Conservation (phyloP, 176 grass and related monocot species). For the Oryza coarctata region DNA sequence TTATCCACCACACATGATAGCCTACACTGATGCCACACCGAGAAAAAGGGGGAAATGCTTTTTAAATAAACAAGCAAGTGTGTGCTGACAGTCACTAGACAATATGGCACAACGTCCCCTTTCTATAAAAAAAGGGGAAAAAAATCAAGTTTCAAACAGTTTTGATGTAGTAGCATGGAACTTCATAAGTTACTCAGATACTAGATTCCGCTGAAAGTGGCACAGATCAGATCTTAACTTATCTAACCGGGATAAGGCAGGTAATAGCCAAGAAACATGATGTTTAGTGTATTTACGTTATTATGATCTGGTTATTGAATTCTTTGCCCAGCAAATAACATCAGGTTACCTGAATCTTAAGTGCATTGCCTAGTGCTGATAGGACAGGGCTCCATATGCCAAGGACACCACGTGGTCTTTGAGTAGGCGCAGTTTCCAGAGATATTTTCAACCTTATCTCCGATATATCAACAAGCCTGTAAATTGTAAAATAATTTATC, state of each 20-base stretch:
- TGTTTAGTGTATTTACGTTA: background rate
- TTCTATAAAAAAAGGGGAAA: background rate
- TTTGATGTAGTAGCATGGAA: background rate
- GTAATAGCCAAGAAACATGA: background rate
- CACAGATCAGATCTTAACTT: background rate
- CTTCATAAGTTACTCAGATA: conserved; percentile 6
- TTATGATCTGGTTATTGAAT: conserved; percentile 13
- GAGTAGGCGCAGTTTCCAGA: conserved; percentile 89
- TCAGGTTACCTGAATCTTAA: conserved; percentile 90
- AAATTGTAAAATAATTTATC: conserved; percentile 42
- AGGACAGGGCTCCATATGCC: conserved; percentile 93
- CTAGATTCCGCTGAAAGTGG: background rate
- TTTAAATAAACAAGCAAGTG: background rate
- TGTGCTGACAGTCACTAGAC: background rate
- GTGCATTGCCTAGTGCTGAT: conserved; percentile 94
- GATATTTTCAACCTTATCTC: conserved; percentile 95
- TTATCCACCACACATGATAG: background rate
- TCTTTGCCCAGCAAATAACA: conserved; percentile 6
- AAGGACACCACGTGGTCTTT: conserved; percentile 87
- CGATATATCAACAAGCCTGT: conserved; percentile 91
- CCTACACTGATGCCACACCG: background rate
- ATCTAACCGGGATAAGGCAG: conserved; percentile 4
- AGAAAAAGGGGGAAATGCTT: background rate
- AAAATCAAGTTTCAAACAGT: background rate
- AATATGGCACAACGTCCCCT: background rate